A percentile compares a stretch with the other conserved stretches of the same genome.
phyloP scores from a whole-genome alignment of 1,284 basidiomycete species.

The Ustilago curta region DNA sequence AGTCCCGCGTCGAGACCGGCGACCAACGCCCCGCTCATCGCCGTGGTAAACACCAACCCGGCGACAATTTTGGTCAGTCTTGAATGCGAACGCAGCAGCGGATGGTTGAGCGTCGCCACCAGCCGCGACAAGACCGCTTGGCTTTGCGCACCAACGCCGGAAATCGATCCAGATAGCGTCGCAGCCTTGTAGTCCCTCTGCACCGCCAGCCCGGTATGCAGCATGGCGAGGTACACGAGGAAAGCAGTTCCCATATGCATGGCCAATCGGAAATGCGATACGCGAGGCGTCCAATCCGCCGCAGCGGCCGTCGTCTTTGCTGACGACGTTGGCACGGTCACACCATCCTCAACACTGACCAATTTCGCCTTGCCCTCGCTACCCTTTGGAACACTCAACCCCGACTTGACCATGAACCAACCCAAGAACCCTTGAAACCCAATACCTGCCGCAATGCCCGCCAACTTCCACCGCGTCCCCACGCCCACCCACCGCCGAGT shows the following conservation, averaged over 20 bases:
- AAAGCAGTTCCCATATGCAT: constrained; percentile 93
- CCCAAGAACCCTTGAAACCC: constrained; percentile 91
- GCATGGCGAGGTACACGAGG: constrained; percentile 89
- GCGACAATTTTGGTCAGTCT: constrained; percentile 48
- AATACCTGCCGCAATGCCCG: constrained; percentile 81
- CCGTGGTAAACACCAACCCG: constrained; percentile 74
- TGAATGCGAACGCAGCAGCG: constrained; percentile 47
- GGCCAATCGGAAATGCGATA: constrained; percentile 95
- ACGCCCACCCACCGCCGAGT: constrained; percentile 23
- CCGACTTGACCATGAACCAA: constrained; percentile 99
- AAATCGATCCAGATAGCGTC: constrained; percentile 65
- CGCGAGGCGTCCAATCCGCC: constrained; percentile 75
- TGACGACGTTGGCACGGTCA: constrained; percentile 24
- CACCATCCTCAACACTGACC: constrained; percentile 8
- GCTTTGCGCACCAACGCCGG: constrained; percentile 19
- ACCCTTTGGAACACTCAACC: constrained; percentile 73
- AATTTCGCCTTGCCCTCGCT: constrained; percentile 29
- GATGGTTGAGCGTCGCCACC: constrained; percentile 50
- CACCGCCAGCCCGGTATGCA: constrained; percentile 82
- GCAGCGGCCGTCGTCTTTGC: constrained; percentile 23
- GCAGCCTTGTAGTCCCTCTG: constrained; percentile 82
- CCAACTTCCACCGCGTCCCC: constrained; percentile 75
- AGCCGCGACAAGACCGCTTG: constrained; percentile 19
- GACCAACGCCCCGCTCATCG: constrained; percentile 94
- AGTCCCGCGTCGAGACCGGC: constrained; percentile 97